Percentiles rank a stretch among this genome's conserved stretches.
These are phyloP conservation scores for Amaranthus tricolor DNA, from an alignment of 179 eudicot species.

Conservation along the genomic window DNA sequence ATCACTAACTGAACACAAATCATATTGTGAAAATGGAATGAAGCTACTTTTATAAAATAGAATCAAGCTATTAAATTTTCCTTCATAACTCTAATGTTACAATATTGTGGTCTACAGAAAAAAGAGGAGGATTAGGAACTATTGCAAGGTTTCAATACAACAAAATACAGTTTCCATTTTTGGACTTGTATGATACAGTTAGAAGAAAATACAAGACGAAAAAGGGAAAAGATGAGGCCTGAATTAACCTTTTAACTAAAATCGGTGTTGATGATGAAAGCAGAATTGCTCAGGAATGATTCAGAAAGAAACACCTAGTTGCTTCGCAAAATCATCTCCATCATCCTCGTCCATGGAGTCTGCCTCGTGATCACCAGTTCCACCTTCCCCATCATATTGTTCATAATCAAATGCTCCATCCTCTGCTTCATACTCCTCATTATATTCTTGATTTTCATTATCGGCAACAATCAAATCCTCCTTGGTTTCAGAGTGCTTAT, in stretches of 20 bases:
- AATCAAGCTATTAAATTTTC: constrained; percentile 15
- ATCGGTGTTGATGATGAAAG: constrained; percentile 5
- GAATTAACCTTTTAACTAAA: constrained; percentile 21
- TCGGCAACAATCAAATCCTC: constrained; percentile 41
- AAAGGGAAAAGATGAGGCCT: constrained; percentile 2
- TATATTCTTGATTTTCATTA: constrained; percentile 38
- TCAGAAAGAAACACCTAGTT: constrained; percentile 65
- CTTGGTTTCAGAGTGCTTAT: constrained; percentile 31
- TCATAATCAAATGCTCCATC: constrained; percentile 61
- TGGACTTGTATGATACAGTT: constrained; percentile 32
- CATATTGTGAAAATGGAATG: too few relatives aligned
- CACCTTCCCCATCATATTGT: constrained; percentile 62
- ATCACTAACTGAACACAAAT: neutral
- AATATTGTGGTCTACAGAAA: constrained; percentile 19
- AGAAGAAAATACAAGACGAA: constrained; percentile 24
- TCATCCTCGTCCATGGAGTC: constrained; percentile 71
- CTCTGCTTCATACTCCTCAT: constrained; percentile 47
- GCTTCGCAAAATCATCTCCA: constrained; percentile 79
- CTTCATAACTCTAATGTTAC: constrained; percentile 16
- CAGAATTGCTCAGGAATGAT: neutral
- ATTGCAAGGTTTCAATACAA: constrained; percentile 22
- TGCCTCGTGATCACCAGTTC: constrained; percentile 44
- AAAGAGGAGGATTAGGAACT: constrained; percentile 21
- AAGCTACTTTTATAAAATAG: neutral
- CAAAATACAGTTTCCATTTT: constrained; percentile 14